A percentile compares a stretch with the other conserved stretches of the same genome.
phyloP scores from a whole-genome alignment of 768 basidiomycete genomes.

The Solioccasus polychromus region DNA sequence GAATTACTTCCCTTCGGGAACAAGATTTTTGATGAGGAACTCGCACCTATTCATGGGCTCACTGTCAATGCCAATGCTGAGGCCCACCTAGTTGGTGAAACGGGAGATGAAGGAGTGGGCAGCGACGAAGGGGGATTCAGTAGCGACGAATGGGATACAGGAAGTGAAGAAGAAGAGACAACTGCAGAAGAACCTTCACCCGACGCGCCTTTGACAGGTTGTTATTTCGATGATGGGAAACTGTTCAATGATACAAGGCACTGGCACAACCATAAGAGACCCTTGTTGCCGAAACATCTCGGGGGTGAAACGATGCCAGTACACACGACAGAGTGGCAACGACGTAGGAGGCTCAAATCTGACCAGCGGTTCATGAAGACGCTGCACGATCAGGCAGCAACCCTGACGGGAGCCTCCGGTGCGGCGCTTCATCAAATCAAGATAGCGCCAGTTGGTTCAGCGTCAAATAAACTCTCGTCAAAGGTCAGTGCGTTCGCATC shows the following conservation, averaged over 20 bases:
- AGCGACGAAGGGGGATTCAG: conserved; percentile 14
- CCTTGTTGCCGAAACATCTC: conserved; percentile 52
- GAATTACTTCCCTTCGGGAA: conserved; percentile 41
- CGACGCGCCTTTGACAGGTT: conserved; percentile 6
- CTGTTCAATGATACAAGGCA: conserved; percentile 52
- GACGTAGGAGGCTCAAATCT: conserved; percentile 34
- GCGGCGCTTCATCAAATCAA: conserved; percentile 47
- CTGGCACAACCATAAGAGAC: conserved; percentile 53
- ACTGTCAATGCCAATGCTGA: not conserved
- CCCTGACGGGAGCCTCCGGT: conserved; percentile 62
- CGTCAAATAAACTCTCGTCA: conserved; percentile 1
- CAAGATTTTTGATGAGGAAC: conserved; percentile 40
- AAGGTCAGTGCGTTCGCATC: conserved; percentile 11
- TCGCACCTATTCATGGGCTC: conserved; percentile 33
- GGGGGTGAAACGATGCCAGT: conserved; percentile 42
- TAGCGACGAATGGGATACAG: conserved; percentile 20
- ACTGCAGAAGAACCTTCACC: not conserved
- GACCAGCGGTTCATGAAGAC: conserved; percentile 59
- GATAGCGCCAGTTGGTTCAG: conserved; percentile 43
- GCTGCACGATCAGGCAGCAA: conserved; percentile 57
- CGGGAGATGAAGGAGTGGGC: conserved; percentile 18
- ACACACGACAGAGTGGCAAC: conserved; percentile 34
- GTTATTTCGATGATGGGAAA: conserved; percentile 38
- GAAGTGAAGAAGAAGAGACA: conserved; percentile 14
- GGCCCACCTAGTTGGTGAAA: conserved; percentile 4